Percentiles rank a stretch among this genome's conserved stretches.
These are phyloP conservation scores for Suhomyces wounanorum DNA, from an alignment of 1,139 yeast genomes.

Conservation along the genomic window DNA sequence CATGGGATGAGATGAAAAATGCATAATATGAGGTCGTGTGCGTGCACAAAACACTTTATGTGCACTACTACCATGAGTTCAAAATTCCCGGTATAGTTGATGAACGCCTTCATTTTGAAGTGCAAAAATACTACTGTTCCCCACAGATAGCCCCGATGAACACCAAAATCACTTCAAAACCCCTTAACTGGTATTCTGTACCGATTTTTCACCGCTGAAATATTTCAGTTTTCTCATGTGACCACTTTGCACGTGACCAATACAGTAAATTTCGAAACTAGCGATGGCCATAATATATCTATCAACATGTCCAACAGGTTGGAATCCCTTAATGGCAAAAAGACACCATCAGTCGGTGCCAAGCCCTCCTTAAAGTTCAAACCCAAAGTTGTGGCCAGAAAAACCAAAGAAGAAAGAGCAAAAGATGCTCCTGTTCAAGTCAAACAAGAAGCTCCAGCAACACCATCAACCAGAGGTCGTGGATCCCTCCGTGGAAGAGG, in stretches of 20 bases:
- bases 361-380: slow-evolving; percentile 66
- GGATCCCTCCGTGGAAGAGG: slow-evolving; percentile 34
- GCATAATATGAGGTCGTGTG: background rate
- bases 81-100: too few species aligned
- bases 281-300: background rate
- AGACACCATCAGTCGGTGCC: slow-evolving; percentile 24
- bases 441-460: slow-evolving; percentile 33
- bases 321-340: slow-evolving; percentile 44
- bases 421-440: slow-evolving; percentile 63
- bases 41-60: background rate
- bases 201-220: too few species aligned
- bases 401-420: slow-evolving; percentile 80
- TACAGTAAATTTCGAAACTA: background rate
- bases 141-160: too few species aligned
- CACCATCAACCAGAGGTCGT: slow-evolving; percentile 24
- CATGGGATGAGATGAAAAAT: slow-evolving; percentile 6
- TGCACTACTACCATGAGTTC: too few species aligned
- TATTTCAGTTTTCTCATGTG: background rate
- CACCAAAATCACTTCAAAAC: too few species aligned
- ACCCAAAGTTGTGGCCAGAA: slow-evolving; percentile 82
- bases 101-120: too few species aligned
- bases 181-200: too few species aligned
- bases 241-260: background rate
- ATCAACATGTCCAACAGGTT: slow-evolving; percentile 44
- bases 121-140: too few species aligned